A percentile compares a stretch with the other conserved stretches of the same genome.
Conservation (phyloP, 2,329 filamentous ascomycete genomes). For the Colletotrichum shisoi region DNA sequence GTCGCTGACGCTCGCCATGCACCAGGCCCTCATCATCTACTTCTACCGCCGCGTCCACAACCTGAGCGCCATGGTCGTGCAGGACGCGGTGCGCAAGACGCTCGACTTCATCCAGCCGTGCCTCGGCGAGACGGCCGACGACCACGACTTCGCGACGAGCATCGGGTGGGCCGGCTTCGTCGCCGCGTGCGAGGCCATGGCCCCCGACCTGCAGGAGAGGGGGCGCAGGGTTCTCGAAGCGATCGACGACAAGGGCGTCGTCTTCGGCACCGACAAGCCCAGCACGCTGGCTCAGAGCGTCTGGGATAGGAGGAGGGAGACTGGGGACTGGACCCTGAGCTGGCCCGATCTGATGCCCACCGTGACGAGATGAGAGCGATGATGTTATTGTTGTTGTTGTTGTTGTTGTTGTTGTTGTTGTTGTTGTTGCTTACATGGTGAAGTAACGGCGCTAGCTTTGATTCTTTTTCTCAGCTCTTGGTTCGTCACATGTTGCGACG, state of each 20-base stretch:
- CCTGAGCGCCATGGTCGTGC: slow-evolving; percentile 52
- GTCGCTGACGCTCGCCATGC: slow-evolving; percentile 51
- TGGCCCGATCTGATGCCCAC: slow-evolving; percentile 42
- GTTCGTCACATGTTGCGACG: background rate
- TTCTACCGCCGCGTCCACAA: slow-evolving; percentile 56
- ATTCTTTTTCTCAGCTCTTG: too few relatives aligned
- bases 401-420: too few relatives aligned
- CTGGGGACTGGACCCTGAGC: slow-evolving; percentile 46
- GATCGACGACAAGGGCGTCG: slow-evolving; percentile 45
- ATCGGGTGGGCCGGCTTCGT: slow-evolving; percentile 56
- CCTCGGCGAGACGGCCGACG: slow-evolving; percentile 46
- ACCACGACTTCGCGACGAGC: slow-evolving; percentile 50
- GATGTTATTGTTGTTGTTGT: background rate
- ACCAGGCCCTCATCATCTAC: slow-evolving; percentile 55
- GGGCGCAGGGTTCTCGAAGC: slow-evolving; percentile 41
- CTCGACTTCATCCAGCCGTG: slow-evolving; percentile 50
- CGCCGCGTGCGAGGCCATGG: slow-evolving; percentile 53
- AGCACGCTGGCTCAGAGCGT: slow-evolving; percentile 44
- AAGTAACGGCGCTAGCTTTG: too few relatives aligned
- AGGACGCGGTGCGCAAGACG: slow-evolving; percentile 49
- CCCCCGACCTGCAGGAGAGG: slow-evolving; percentile 47
- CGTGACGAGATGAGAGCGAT: background rate
- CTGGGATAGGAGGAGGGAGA: slow-evolving; percentile 44
- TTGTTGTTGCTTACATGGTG: too few relatives aligned
- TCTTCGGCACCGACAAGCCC: slow-evolving; percentile 43